Evolutionary conservation across 129 eudicot species (phyloP), one percentile per base, ranked within the genome.

Genomic region (Tagetes patula): DNA sequence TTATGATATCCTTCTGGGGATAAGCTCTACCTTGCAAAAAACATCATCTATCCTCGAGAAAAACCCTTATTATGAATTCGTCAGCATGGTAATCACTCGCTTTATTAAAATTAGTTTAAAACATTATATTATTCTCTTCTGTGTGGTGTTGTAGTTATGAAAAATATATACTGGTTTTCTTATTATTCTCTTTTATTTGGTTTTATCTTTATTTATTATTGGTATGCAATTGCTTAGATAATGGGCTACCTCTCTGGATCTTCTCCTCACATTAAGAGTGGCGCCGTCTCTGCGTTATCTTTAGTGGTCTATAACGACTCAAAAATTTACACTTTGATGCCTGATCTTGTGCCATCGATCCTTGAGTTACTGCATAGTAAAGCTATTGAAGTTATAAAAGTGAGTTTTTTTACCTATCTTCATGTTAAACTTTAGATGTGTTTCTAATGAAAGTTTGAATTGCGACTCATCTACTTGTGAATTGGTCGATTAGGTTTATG

Each of bases 251-350:
- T 95, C 74, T 88, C 96, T 71, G 96, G 91, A 4, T 81, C 99
- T 68, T 90, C 97, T 67, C 97, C 97, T 61, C 97, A 95, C 37
- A 85, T 91, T 67, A 91, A 83, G 69, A 95, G 97, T 79, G 99
- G 96, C 27, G 99, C 88, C 12, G 94, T 95, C 40, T 88, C 99
- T 78, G 99, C 97, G 8, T 85, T 95, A 36, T 95, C 99, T 54
- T 84, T 88, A 61, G 81, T 95, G 45, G 73, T 91, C 45, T 87
- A 89, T 71, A 87, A 74, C 72, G 96, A 95, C 68, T 80, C 85
- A 38, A 72, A 87, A 37, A 76, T 95, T 33, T 88, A 96, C 80
- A 37, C 78, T 70, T 75, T 52, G 64, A 76, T 88, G 75, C 97
- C 99, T 36, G 96, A 95, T 67, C 77, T 95, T 49, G 81, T 95